phyloP scores from a whole-genome alignment of 2,329 filamentous ascomycete species.

The Aspergillus sergii region DNA sequence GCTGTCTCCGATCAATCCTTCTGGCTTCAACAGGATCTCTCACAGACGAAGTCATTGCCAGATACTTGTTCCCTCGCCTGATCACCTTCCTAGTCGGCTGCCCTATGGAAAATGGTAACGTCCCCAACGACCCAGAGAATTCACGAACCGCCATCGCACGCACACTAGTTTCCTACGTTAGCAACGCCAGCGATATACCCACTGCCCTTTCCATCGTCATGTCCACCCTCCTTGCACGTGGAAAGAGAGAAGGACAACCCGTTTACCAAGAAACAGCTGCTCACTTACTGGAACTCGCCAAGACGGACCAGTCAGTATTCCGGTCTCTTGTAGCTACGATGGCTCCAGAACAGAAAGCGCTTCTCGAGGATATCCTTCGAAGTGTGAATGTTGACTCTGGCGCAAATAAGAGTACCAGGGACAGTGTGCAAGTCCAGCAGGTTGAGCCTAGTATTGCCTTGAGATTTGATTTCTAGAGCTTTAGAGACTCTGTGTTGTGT shows the following conservation, averaged over 20 bases:
- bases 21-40: constrained; percentile 63
- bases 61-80: constrained; percentile 73
- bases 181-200: constrained; percentile 40
- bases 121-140: constrained; percentile 68
- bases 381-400: constrained; percentile 57
- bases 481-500: not conserved
- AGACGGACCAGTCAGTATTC: constrained; percentile 72
- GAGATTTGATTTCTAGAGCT: constrained; percentile 82
- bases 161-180: constrained; percentile 73
- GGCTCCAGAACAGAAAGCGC: constrained; percentile 68
- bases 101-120: constrained; percentile 61
- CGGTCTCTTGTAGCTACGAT: constrained; percentile 72
- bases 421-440: constrained; percentile 49
- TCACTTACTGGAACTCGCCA: constrained; percentile 78
- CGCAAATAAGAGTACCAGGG: constrained; percentile 40
- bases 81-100: constrained; percentile 69
- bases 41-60: constrained; percentile 72
- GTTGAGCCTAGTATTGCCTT: constrained; percentile 80
- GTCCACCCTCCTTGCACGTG: constrained; percentile 74
- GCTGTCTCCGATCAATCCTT: constrained; percentile 83
- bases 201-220: constrained; percentile 73
- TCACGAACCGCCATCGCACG: constrained; percentile 72
- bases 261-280: constrained; percentile 73
- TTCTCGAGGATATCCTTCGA: constrained; percentile 77
- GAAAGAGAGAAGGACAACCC: constrained; percentile 61